Percentiles rank a stretch among this genome's conserved stretches.
Evolutionary conservation across 805 yeast genomes (phyloP).

Genomic region (Huiozyma sinensis): DNA sequence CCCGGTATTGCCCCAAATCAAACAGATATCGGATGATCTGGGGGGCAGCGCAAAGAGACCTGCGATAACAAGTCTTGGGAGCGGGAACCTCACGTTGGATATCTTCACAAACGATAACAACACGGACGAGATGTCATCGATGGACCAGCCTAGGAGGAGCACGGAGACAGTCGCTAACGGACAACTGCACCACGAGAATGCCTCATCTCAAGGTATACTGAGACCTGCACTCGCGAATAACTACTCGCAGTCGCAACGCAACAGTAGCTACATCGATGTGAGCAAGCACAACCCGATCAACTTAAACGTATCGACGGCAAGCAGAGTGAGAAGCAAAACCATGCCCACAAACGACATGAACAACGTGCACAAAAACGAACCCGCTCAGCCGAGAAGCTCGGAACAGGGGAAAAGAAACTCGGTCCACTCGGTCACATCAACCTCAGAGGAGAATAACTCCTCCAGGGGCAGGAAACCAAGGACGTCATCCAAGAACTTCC

Average conservation of each 20-base stretch:
- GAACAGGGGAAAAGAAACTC: constrained; percentile 7
- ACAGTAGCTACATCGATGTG: constrained; percentile 9
- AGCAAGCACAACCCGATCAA: constrained; percentile 5
- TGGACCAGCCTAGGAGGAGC: background rate
- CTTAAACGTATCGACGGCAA: constrained; percentile 2
- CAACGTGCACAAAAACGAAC: background rate
- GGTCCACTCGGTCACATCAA: constrained; percentile 9
- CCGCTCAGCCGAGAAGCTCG: background rate
- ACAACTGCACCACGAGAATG: background rate
- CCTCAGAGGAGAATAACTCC: constrained; percentile 5
- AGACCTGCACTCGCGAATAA: background rate
- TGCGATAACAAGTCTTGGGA: constrained; percentile 43
- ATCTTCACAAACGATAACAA: constrained; percentile 14
- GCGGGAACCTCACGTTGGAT: constrained; percentile 40
- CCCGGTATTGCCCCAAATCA: constrained; percentile 6
- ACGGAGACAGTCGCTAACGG: background rate
- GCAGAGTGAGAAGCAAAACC: constrained; percentile 17
- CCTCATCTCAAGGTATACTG: background rate
- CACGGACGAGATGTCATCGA: background rate
- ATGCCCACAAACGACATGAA: constrained; percentile 9
- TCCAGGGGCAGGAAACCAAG: constrained; percentile 18
- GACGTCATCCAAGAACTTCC: constrained; percentile 18
- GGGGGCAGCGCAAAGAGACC: constrained; percentile 16
- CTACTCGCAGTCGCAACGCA: constrained; percentile 2
- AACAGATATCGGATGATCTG: constrained; percentile 22